Evolutionary conservation across 164 flowering plant genomes (phyloP).

Genomic region (Annona squamosa): DNA sequence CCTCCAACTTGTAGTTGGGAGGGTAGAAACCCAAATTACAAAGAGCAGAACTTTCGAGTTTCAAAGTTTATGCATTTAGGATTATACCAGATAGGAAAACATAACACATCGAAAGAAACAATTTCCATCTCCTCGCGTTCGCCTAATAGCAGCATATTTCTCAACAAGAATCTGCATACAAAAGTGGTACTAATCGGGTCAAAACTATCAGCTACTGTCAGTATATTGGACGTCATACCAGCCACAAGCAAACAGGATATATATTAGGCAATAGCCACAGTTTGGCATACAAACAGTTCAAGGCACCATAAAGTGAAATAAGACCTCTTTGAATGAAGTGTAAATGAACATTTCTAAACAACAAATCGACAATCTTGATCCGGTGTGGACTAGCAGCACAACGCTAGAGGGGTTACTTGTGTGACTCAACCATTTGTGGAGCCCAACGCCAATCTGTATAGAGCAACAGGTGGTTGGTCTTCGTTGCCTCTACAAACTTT

Average conservation of each 20-base stretch:
- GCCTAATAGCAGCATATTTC: slow-evolving; percentile 68
- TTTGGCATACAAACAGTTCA: background rate
- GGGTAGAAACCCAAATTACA: slow-evolving; percentile 15
- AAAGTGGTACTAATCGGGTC: background rate
- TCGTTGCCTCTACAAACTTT: background rate
- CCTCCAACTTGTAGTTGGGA: slow-evolving; percentile 17
- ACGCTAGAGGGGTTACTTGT: background rate
- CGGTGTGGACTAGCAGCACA: background rate
- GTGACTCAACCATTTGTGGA: background rate
- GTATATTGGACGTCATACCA: background rate
- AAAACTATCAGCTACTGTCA: background rate
- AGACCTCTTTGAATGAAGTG: background rate
- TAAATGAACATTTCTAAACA: no score
- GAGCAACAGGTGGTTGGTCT: background rate
- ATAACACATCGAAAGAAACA: slow-evolving; percentile 94
- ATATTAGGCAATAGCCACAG: background rate
- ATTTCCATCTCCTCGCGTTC: slow-evolving; percentile 96
- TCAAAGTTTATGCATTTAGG: slow-evolving; percentile 17
- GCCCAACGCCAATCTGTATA: background rate
- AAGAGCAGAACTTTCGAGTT: slow-evolving; percentile 4
- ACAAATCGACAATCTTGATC: background rate
- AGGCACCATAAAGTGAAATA: background rate
- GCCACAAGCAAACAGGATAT: background rate
- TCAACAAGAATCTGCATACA: slow-evolving; percentile 52
- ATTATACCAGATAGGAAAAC: slow-evolving; percentile 87